Evolutionary conservation across 2,329 filamentous ascomycete species (phyloP).

Genomic region (Chaetomium olivaceum): DNA sequence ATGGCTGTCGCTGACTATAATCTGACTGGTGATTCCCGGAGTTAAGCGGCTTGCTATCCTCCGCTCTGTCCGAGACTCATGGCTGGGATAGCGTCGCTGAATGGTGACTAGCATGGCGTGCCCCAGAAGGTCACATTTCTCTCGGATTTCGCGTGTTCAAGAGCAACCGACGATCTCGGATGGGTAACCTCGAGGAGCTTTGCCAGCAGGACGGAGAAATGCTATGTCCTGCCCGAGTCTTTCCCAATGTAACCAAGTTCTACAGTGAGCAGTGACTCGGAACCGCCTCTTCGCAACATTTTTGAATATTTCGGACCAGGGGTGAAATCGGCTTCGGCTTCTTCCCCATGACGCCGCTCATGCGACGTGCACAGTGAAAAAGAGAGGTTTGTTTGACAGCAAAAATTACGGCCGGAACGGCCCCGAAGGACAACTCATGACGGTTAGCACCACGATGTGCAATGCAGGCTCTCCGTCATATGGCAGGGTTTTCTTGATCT

Average conservation of each 20-base stretch:
- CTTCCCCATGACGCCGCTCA: slow-evolving; percentile 16
- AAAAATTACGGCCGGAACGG: slow-evolving; percentile 19
- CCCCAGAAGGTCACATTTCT: too few species aligned
- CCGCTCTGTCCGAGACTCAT: neutral
- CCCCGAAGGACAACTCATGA: slow-evolving; percentile 17
- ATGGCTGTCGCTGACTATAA: neutral
- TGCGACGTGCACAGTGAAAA: slow-evolving; percentile 17
- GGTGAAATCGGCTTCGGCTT: slow-evolving; percentile 6
- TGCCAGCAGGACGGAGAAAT: too few species aligned
- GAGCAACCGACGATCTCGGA: neutral
- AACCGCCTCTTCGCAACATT: neutral
- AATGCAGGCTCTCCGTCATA: slow-evolving; percentile 23
- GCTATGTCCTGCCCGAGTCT: too few species aligned
- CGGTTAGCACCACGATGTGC: slow-evolving; percentile 20
- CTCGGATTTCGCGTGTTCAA: too few species aligned
- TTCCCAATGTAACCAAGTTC: too few species aligned
- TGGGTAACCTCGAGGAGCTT: neutral
- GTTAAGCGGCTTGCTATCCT: neutral
- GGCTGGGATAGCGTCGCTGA: too few species aligned
- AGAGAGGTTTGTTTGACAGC: slow-evolving; percentile 14
- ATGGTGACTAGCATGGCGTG: too few species aligned
- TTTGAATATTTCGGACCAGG: too few species aligned
- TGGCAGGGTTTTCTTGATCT: slow-evolving; percentile 17
- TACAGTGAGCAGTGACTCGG: neutral
- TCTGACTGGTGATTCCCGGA: neutral